phyloP scores from a whole-genome alignment of 176 grass and related monocot species.

The Thalia dealbata region DNA sequence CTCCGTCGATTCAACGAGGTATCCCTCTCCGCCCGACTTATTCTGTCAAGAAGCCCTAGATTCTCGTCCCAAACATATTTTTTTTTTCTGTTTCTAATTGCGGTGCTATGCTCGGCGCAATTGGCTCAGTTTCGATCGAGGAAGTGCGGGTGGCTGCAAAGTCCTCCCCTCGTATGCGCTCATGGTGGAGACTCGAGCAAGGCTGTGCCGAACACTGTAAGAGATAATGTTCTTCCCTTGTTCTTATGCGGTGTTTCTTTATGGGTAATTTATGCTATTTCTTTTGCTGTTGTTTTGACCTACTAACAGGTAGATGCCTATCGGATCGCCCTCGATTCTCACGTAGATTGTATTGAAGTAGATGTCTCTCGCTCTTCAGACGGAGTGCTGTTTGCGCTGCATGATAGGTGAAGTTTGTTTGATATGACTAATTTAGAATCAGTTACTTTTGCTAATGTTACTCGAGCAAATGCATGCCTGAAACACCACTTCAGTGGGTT shows the following conservation, averaged over 20 bases:
- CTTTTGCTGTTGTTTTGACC: not conserved
- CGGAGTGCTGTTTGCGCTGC: constrained; percentile 56
- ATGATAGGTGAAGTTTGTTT: constrained; percentile 49
- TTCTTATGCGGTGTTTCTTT: not conserved
- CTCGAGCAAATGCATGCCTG: not conserved
- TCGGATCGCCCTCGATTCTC: constrained; percentile 43
- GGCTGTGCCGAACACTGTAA: constrained; percentile 48
- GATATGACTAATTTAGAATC: not conserved
- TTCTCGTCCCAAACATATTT: not conserved
- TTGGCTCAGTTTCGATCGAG: constrained; percentile 46
- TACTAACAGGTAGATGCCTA: constrained; percentile 64
- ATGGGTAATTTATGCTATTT: not conserved
- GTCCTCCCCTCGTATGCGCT: constrained; percentile 66
- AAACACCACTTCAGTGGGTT: no score
- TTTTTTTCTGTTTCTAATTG: not conserved
- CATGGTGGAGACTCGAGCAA: constrained; percentile 72
- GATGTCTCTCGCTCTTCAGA: constrained; percentile 75
- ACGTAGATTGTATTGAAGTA: constrained; percentile 78
- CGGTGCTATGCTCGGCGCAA: not conserved
- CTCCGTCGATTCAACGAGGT: constrained; percentile 68
- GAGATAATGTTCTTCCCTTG: constrained; percentile 1
- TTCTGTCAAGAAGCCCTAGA: not conserved
- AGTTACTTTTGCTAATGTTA: not conserved
- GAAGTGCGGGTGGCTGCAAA: constrained; percentile 69
- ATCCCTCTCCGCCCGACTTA: not conserved